A percentile compares a stretch with the other conserved stretches of the same genome.
Evolutionary conservation across 805 yeast species (phyloP).

Genomic region (Schwanniomyces pseudopolymorphus): DNA sequence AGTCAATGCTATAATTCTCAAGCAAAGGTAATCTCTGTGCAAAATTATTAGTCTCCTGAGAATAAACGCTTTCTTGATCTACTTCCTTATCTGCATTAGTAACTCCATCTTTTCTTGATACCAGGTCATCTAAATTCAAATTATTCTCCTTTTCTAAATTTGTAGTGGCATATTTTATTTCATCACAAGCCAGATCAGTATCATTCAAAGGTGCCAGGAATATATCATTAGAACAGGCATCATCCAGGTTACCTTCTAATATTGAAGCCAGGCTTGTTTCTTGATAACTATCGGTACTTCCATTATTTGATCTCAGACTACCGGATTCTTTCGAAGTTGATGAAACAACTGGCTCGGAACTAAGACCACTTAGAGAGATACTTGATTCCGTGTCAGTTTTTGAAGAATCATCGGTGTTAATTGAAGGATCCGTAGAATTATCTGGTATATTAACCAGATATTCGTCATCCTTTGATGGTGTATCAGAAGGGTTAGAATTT

Average conservation of each 20-base stretch:
- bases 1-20: slow-evolving; percentile 19
- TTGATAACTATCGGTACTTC: neutral
- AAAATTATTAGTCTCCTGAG: slow-evolving; percentile 12
- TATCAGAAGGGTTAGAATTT: neutral
- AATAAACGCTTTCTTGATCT: slow-evolving; percentile 12
- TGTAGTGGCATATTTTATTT: neutral
- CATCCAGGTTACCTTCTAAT: neutral
- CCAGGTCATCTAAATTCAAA: no score
- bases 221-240: neutral
- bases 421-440: neutral
- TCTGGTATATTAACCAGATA: neutral
- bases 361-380: neutral
- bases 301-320: neutral
- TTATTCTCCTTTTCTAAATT: neutral
- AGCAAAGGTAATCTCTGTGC: slow-evolving; percentile 27
- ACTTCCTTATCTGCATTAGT: no score
- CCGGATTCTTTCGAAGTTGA: neutral
- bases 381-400: slow-evolving; percentile 1
- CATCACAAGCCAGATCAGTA: neutral
- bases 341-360: slow-evolving; percentile 4
- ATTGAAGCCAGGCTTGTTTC: neutral
- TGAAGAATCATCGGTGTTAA: neutral
- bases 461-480: slow-evolving; percentile 1
- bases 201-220: neutral
- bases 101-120: neutral